Evolutionary conservation across 2,329 filamentous ascomycete species (phyloP).

Genomic region (Penicillium sp.): DNA sequence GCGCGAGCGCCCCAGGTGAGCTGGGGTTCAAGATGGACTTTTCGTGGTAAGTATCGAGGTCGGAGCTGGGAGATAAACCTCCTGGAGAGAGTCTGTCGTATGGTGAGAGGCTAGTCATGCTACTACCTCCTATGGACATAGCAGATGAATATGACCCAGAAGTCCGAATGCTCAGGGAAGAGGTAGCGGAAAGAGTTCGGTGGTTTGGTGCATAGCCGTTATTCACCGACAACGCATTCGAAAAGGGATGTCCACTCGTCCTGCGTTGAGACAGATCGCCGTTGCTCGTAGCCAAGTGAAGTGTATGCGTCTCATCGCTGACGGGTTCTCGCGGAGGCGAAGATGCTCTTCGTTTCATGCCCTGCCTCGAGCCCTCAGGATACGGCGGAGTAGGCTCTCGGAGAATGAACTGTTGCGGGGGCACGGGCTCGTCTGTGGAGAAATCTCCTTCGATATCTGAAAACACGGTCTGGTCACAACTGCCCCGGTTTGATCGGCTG

Average conservation of each 20-base stretch:
- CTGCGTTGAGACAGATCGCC: conserved; percentile 53
- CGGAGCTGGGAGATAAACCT: conserved; percentile 54
- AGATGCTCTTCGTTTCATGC: conserved; percentile 60
- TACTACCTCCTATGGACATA: conserved; percentile 57
- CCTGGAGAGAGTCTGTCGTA: conserved; percentile 58
- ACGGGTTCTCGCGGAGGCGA: conserved; percentile 55
- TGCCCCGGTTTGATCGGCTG: conserved; percentile 53
- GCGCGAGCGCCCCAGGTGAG: conserved; percentile 42
- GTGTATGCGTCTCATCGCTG: conserved; percentile 31
- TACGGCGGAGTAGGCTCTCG: conserved; percentile 38
- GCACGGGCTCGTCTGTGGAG: conserved; percentile 35
- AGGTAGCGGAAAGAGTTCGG: conserved; percentile 60
- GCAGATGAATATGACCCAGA: conserved; percentile 59
- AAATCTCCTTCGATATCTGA: conserved; percentile 45
- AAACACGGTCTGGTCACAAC: conserved; percentile 58
- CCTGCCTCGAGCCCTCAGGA: conserved; percentile 44
- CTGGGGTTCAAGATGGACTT: conserved; percentile 47
- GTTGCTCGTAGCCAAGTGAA: conserved; percentile 38
- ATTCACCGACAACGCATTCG: conserved; percentile 51
- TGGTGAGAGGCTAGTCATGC: conserved; percentile 60
- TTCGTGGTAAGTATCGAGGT: conserved; percentile 50
- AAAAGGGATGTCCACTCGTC: conserved; percentile 50
- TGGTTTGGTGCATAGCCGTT: conserved; percentile 53
- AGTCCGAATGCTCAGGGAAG: conserved; percentile 57
- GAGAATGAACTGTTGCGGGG: conserved; percentile 35